Percentiles rank a stretch among this genome's conserved stretches.
These are phyloP conservation scores for Hypoxylon sp. DNA, from an alignment of 2,329 filamentous ascomycete genomes.

Conservation along the genomic window DNA sequence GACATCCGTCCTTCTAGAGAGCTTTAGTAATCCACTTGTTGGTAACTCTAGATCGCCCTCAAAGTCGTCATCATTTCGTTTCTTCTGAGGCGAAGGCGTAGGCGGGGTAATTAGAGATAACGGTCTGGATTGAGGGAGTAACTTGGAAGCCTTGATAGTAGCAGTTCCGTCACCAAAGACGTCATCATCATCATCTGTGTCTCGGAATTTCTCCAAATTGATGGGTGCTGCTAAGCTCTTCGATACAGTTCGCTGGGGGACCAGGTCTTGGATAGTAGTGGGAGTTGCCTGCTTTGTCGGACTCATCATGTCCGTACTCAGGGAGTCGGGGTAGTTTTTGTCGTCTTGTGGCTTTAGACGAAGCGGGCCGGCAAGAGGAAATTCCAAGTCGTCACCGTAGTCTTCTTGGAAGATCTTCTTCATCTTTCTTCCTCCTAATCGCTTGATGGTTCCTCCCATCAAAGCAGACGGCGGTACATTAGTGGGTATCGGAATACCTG, in stretches of 20 bases:
- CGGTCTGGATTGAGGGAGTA: constrained; percentile 46
- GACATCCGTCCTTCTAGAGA: constrained; percentile 73
- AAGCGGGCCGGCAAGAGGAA: constrained; percentile 72
- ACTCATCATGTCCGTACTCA: constrained; percentile 70
- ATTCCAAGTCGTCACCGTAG: constrained; percentile 83
- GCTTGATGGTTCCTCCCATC: constrained; percentile 92
- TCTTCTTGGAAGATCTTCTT: constrained; percentile 83
- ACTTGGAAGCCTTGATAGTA: constrained; percentile 78
- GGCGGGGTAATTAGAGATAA: constrained; percentile 68
- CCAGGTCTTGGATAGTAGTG: constrained; percentile 47
- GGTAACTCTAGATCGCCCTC: constrained; percentile 82
- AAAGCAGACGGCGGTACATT: constrained; percentile 91
- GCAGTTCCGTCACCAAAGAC: constrained; percentile 74
- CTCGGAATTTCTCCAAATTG: constrained; percentile 75
- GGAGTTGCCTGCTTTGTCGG: constrained; percentile 60
- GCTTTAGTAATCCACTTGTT: constrained; percentile 73
- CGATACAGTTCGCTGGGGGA: constrained; percentile 54
- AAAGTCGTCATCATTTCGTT: constrained; percentile 73
- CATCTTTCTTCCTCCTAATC: constrained; percentile 81
- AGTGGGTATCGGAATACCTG: constrained; percentile 90
- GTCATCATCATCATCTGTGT: constrained; percentile 72
- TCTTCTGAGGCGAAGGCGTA: constrained; percentile 68
- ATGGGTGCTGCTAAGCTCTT: constrained; percentile 62
- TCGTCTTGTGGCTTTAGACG: constrained; percentile 75
- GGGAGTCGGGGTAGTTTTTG: constrained; percentile 74